Evolutionary conservation across 495 filamentous ascomycete genomes (phyloP).

Genomic region (Neurospora sp.): DNA sequence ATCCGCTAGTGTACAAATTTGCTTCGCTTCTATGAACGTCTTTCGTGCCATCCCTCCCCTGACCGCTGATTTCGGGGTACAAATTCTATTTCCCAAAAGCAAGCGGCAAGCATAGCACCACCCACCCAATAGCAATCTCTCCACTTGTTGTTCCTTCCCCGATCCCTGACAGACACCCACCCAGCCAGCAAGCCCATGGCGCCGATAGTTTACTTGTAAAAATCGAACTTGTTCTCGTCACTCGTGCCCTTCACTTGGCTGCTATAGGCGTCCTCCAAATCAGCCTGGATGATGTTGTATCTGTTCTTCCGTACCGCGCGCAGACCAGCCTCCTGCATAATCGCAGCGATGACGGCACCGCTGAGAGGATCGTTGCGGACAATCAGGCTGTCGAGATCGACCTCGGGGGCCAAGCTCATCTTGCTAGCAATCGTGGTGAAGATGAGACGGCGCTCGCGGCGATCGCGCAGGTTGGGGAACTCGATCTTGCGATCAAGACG

Average conservation of each 20-base stretch:
- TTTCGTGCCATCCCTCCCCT: background rate
- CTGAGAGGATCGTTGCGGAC: conserved; percentile 91
- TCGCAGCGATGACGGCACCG: conserved; percentile 92
- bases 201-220: conserved; percentile 41
- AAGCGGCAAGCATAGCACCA: background rate
- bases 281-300: conserved; percentile 95
- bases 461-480: conserved; percentile 83
- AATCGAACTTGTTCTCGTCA: conserved; percentile 71
- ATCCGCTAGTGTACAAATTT: background rate
- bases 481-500: conserved; percentile 97
- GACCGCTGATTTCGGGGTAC: background rate
- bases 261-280: conserved; percentile 91
- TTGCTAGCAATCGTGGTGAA: conserved; percentile 92
- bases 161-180: background rate
- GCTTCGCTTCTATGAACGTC: background rate
- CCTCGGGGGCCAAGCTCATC: conserved; percentile 94
- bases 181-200: background rate
- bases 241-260: conserved; percentile 85
- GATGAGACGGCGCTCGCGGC: conserved; percentile 88
- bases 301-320: conserved; percentile 94
- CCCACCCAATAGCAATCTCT: background rate
- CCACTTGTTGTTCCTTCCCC: background rate
- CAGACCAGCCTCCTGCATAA: conserved; percentile 97
- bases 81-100: background rate
- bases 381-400: conserved; percentile 90